These are phyloP conservation scores for Oldenlandia corymbosa DNA, from an alignment of 257 asterid genomes.

Conservation along the genomic window DNA sequence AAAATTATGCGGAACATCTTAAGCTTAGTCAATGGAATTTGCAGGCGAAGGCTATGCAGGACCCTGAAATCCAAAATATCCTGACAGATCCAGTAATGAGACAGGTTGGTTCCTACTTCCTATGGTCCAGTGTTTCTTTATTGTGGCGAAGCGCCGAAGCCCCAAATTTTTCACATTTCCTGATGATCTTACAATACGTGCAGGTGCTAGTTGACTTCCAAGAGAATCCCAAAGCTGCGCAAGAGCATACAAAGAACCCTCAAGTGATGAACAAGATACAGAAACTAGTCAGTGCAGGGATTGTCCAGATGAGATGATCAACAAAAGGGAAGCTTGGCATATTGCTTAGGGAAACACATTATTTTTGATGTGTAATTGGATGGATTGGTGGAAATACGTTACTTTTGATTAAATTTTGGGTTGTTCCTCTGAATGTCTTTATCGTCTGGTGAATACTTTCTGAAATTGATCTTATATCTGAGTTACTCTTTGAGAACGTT, in stretches of 20 bases:
- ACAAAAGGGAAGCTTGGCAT: background rate
- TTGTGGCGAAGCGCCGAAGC: background rate
- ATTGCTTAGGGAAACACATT: background rate
- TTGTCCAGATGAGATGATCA: constrained; percentile 59
- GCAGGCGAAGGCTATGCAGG: constrained; percentile 93
- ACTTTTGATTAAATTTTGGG: background rate
- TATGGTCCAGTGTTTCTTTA: background rate
- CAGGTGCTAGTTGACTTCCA: constrained; percentile 73
- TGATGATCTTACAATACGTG: background rate
- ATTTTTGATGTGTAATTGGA: background rate
- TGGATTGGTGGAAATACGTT: background rate
- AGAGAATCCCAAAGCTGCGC: constrained; percentile 82
- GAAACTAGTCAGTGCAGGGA: constrained; percentile 81
- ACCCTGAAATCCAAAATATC: constrained; percentile 89
- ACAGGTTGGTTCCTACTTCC: constrained; percentile 60
- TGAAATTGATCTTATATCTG: too few relatives aligned
- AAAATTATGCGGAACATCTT: background rate
- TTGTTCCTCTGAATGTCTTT: background rate
- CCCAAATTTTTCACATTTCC: background rate
- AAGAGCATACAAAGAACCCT: constrained; percentile 82
- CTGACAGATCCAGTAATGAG: constrained; percentile 93
- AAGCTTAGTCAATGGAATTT: background rate
- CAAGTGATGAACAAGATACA: constrained; percentile 83
- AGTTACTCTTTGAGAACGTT: too few relatives aligned
- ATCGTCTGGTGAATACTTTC: too few relatives aligned